These are phyloP conservation scores for Ceratocystis ficicola DNA, from an alignment of 2,329 filamentous ascomycete genomes.

Conservation along the genomic window DNA sequence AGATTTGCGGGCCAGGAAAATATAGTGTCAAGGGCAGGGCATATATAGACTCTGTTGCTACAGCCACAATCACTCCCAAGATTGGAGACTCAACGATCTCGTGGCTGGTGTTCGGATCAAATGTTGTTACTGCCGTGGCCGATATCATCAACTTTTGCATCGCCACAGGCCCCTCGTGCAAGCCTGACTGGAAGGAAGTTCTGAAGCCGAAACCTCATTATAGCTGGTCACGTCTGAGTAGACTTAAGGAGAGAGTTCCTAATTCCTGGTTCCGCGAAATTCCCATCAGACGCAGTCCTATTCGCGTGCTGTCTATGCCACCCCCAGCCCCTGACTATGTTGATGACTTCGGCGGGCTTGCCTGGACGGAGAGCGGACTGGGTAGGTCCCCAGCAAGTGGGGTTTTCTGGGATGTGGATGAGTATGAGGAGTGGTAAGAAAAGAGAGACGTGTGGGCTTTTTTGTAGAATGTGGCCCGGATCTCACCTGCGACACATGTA, in stretches of 20 bases:
- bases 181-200: slow-evolving; percentile 8
- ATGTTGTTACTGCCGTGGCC: neutral
- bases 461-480: too few species aligned
- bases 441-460: too few species aligned
- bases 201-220: neutral
- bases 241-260: slow-evolving; percentile 8
- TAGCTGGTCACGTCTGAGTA: neutral
- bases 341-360: neutral
- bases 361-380: neutral
- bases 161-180: slow-evolving; percentile 12
- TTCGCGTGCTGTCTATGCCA: neutral
- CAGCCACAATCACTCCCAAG: slow-evolving; percentile 5
- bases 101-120: slow-evolving; percentile 6
- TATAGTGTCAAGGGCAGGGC: slow-evolving; percentile 1
- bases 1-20: slow-evolving; percentile 10
- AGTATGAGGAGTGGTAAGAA: neutral
- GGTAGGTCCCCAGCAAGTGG: neutral
- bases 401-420: neutral
- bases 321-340: neutral
- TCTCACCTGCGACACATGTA: too few species aligned
- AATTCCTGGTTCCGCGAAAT: slow-evolving; percentile 8
- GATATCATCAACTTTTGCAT: slow-evolving; percentile 12
- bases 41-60: neutral
- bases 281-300: neutral
- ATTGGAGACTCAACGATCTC: neutral